phyloP scores from a whole-genome alignment of 441 rosid species.

The Eutrema salsugineum region DNA sequence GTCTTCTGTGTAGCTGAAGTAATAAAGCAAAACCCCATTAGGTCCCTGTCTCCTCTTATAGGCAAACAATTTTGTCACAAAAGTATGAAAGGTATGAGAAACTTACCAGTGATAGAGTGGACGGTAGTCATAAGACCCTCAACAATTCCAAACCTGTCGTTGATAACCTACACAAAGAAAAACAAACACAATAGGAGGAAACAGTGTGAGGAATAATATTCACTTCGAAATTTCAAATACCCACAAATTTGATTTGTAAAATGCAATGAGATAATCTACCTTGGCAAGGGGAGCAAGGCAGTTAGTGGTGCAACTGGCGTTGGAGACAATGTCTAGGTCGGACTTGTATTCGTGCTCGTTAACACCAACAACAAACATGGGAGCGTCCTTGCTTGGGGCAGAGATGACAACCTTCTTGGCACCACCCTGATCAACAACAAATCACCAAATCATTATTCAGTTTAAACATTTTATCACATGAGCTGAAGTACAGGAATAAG shows the following conservation, averaged over 20 bases:
- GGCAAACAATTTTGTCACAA: neutral
- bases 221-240: neutral
- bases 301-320: conserved; percentile 68
- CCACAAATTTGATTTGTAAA: neutral
- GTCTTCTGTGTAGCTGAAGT: conserved; percentile 74
- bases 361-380: conserved; percentile 87
- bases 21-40: neutral
- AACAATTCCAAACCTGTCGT: conserved; percentile 75
- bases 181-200: neutral
- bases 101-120: conserved; percentile 69
- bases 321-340: conserved; percentile 48
- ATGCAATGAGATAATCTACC: conserved; percentile 18
- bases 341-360: conserved; percentile 81
- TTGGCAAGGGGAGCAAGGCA: conserved; percentile 74
- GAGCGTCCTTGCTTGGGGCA: conserved; percentile 82
- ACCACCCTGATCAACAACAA: conserved; percentile 60
- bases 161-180: conserved; percentile 44
- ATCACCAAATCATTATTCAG: neutral
- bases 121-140: conserved; percentile 92
- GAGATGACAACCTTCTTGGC: conserved; percentile 73
- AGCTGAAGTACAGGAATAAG: neutral
- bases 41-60: too few relatives aligned
- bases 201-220: neutral
- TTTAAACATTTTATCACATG: neutral
- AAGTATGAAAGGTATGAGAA: neutral